Evolutionary conservation across 129 eudicot species (phyloP).

Genomic region (Arctium minus): DNA sequence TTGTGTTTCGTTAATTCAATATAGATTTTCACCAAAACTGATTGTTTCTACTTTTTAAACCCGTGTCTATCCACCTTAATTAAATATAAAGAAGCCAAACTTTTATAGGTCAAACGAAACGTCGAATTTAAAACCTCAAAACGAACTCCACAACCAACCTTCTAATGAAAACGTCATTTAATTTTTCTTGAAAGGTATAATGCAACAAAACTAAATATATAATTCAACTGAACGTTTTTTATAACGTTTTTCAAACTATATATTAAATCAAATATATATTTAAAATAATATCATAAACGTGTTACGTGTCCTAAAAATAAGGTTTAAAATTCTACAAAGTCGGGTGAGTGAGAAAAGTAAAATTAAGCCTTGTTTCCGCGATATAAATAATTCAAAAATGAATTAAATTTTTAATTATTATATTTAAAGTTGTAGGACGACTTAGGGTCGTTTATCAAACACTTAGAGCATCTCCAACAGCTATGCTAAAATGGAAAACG

Average conservation of each 20-base stretch:
- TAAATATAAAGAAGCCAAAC: background rate
- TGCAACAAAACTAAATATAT: background rate
- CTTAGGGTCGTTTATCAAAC: too few species aligned
- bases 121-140: background rate
- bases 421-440: too few species aligned
- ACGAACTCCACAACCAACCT: background rate
- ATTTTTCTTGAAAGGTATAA: background rate
- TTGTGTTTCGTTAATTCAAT: background rate
- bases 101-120: too few species aligned
- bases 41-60: background rate
- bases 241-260: too few species aligned
- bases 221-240: background rate
- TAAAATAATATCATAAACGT: too few species aligned
- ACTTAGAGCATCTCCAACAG: too few species aligned
- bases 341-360: background rate
- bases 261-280: too few species aligned
- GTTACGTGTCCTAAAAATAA: background rate
- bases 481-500: too few species aligned
- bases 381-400: background rate
- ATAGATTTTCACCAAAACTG: background rate
- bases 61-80: background rate
- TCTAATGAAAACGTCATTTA: too few species aligned
- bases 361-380: background rate
- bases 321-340: background rate
- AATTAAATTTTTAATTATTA: too few species aligned